These are phyloP conservation scores for Lathyrus aphaca DNA, from an alignment of 306 rosid species.

Conservation along the genomic window DNA sequence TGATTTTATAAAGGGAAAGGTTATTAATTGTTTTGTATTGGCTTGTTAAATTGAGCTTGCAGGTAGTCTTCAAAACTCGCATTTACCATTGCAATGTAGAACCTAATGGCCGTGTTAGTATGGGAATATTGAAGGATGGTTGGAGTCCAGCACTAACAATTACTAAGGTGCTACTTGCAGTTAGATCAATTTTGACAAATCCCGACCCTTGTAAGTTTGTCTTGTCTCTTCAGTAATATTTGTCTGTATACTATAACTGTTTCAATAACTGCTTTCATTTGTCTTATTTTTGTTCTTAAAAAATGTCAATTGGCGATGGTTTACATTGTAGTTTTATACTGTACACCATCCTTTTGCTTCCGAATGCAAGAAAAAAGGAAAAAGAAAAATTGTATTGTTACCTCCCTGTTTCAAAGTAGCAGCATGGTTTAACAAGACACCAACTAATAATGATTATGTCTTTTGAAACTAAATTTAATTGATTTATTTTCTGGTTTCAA, in stretches of 20 bases:
- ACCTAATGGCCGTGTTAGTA: slow-evolving; percentile 58
- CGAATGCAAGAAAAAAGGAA: slow-evolving; percentile 12
- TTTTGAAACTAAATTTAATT: slow-evolving; percentile 1
- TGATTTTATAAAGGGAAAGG: neutral
- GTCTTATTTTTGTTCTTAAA: neutral
- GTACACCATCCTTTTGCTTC: neutral
- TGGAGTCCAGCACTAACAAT: slow-evolving; percentile 98
- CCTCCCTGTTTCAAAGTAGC: slow-evolving; percentile 5
- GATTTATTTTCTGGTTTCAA: slow-evolving; percentile 8
- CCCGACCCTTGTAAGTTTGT: slow-evolving; percentile 81
- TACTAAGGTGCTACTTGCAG: slow-evolving; percentile 72
- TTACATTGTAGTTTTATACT: slow-evolving; percentile 3
- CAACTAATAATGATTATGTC: slow-evolving; percentile 6
- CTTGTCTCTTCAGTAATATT: neutral
- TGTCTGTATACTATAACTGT: neutral
- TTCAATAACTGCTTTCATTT: slow-evolving; percentile 1
- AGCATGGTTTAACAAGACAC: neutral
- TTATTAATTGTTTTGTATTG: slow-evolving; percentile 15
- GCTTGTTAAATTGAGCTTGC: slow-evolving; percentile 37
- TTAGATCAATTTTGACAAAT: slow-evolving; percentile 65
- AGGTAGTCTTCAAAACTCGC: slow-evolving; percentile 88
- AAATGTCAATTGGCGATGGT: neutral
- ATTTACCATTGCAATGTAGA: slow-evolving; percentile 90
- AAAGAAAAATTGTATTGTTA: slow-evolving; percentile 15
- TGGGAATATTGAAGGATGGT: slow-evolving; percentile 76